Evolutionary conservation across 176 grass and related monocot species (phyloP), one percentile per base, ranked within the genome.

Genomic region (Oryza rufipogon): DNA sequence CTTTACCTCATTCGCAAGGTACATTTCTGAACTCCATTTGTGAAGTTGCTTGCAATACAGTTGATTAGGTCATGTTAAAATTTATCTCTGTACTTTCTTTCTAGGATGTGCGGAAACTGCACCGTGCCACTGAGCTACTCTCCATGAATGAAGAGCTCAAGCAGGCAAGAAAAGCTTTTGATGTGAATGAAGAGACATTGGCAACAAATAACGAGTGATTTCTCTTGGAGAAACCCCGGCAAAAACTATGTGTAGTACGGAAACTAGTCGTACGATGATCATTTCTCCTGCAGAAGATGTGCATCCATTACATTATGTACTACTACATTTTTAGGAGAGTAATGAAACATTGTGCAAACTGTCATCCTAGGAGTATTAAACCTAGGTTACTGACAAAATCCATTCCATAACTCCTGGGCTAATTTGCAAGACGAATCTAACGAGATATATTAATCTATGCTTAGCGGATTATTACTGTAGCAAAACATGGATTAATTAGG

Each of bases 101-200:
- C 17, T 64, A 99, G 96, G 96, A 99, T 87, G 51, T 73, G 15
- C 89, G 87, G 13, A 99, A 95, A 70, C 68, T 94, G 74, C 93
- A 89, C 80, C 93, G 96, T 11, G 94, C 87, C 70, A 94, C 91
- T 30, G 91, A 96, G 77, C 78, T 99, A 71, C 86, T 96, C 17
- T 95, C 96, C 30, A 94, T 99, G 96, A 95, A 99, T 67, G 96
- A 99, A 91, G 96, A 99, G 46, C 93, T 98, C 71, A 94, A 98
- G 83, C 89, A 95, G 82, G 96, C 96, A 78, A 89, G 96, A 81
- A 98, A 96, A 91, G 93, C 93, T 83, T 96, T 98, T 79, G 96
- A 98, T 66, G 96, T 95, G 41, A 93, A 91, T 66, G 96, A 99
- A 88, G 96, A 94, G 49, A 95, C 84, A 32, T 88, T 98, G 3